Conservation (phyloP, 2,329 filamentous ascomycete genomes). For the Sclerotinia borealis region DNA sequence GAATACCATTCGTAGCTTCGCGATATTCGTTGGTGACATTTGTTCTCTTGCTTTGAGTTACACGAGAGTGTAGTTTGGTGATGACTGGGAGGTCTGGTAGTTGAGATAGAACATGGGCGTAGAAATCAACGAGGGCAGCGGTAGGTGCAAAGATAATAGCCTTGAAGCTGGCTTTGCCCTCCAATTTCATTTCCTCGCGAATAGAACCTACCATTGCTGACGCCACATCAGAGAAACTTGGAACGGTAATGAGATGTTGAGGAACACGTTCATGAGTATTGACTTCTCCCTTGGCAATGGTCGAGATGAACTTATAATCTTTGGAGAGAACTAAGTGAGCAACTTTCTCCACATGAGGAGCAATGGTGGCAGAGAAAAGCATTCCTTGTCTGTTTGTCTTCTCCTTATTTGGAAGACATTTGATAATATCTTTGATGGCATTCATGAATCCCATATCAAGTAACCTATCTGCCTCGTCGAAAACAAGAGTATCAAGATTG, state of each 20-base stretch:
- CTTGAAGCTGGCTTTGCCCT: constrained; percentile 61
- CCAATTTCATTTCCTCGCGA: constrained; percentile 49
- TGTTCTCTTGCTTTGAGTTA: constrained; percentile 66
- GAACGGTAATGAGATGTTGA: constrained; percentile 65
- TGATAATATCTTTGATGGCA: constrained; percentile 57
- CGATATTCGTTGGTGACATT: constrained; percentile 68
- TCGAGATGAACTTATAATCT: constrained; percentile 84
- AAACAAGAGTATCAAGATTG: constrained; percentile 83
- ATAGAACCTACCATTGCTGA: constrained; percentile 74
- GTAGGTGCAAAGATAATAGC: constrained; percentile 90
- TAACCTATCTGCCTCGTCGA: constrained; percentile 98
- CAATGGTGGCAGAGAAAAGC: constrained; percentile 92
- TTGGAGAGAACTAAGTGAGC: constrained; percentile 72
- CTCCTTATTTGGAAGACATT: constrained; percentile 54
- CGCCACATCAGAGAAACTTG: constrained; percentile 67
- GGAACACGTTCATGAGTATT: constrained; percentile 82
- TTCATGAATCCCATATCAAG: constrained; percentile 83
- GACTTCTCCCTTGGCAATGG: constrained; percentile 72
- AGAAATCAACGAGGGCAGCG: constrained; percentile 64
- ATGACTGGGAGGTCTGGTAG: constrained; percentile 29
- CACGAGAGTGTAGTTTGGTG: constrained; percentile 65
- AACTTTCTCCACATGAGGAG: constrained; percentile 71
- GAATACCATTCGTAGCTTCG: constrained; percentile 50
- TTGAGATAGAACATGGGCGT: constrained; percentile 47
- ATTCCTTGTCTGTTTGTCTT: constrained; percentile 77